Evolutionary conservation across 2,329 filamentous ascomycete genomes (phyloP), one percentile per base, ranked within the genome.

Genomic region (Claviceps sp.): DNA sequence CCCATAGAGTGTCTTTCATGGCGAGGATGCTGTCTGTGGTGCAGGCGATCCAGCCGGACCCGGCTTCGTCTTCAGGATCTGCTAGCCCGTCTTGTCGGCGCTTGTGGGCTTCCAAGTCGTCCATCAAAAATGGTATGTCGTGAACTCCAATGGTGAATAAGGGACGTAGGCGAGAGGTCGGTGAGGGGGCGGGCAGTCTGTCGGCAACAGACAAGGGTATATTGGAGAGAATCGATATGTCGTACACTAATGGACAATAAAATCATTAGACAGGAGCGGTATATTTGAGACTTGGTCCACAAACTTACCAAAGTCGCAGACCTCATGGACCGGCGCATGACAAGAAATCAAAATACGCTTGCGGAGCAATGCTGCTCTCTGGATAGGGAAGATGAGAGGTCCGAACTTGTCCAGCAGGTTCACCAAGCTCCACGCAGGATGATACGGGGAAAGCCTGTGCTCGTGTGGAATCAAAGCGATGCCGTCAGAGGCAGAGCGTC

Each of bases 71-170:
- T 39, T 69, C 66, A 16, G 67, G 62, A 11, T 66, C 64, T 43
- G 64, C 64, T 46, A 68, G 64, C 44, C 69, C 65, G 43, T 60
- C 62, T 38, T 66, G 62, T 7, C 58, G 55, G n/a, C 63, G 65
- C 62, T 70, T 72, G 47, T 67, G 68, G 2, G 70, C 69, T 24
- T 74, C 70, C n/a, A 75, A 74, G 56, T 85, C 76, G 52, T 81
- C 73, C 58, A 82, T 75, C 5, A 97, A 75, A 52, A 85, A 81
- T 5, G 87, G 80, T 48, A 98, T 95, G 63, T 98, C 93, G 65
- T 95, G 87, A 16, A 98, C 84, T 48, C 93, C 93, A 54, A 98
- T 79, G 50, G 85, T 89, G 70, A 97, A 98, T n/a, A 98, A 76
- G 0, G 91, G 86, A 24, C 83, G 80, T 34, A 93, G 75, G 54